Conservation (phyloP, 163 green algal species). For the Coccomyxa subellipsoidea region DNA sequence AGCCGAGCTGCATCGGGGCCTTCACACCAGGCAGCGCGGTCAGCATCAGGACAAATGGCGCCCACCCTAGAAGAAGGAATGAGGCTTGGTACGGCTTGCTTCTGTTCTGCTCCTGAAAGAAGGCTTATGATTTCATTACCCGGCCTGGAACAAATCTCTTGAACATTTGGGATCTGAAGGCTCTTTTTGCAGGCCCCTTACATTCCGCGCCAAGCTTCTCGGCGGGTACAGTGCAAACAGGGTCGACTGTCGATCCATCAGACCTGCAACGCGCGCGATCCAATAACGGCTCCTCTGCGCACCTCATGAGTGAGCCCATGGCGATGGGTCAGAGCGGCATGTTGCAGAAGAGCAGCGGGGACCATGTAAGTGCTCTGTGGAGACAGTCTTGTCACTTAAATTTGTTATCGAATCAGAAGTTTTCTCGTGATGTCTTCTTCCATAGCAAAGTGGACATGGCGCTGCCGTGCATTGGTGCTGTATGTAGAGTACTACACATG, state of each 20-base stretch:
- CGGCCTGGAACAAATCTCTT: too few relatives aligned
- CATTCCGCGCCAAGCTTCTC: conserved; percentile 8
- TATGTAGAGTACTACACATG: too few relatives aligned
- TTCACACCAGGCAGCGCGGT: not conserved
- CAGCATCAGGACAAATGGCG: not conserved
- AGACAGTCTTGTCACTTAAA: not conserved
- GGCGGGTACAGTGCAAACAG: conserved; percentile 4
- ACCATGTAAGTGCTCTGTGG: not conserved
- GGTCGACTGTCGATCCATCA: not conserved
- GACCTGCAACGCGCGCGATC: not conserved
- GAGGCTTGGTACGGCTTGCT: not conserved
- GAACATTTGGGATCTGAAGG: too few relatives aligned
- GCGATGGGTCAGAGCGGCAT: not conserved
- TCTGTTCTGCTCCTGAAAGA: not conserved
- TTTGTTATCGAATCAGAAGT: too few relatives aligned
- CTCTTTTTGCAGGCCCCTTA: not conserved
- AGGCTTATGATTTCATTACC: too few relatives aligned
- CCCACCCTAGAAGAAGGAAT: not conserved
- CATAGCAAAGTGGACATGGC: too few relatives aligned
- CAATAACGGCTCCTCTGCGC: not conserved
- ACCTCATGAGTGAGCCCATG: not conserved
- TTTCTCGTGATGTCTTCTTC: too few relatives aligned
- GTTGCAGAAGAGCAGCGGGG: not conserved
- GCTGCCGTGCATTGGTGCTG: too few relatives aligned
- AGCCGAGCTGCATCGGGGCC: not conserved